Evolutionary conservation across 768 basidiomycete genomes (phyloP).

Genomic region (Gyrodon lividus): DNA sequence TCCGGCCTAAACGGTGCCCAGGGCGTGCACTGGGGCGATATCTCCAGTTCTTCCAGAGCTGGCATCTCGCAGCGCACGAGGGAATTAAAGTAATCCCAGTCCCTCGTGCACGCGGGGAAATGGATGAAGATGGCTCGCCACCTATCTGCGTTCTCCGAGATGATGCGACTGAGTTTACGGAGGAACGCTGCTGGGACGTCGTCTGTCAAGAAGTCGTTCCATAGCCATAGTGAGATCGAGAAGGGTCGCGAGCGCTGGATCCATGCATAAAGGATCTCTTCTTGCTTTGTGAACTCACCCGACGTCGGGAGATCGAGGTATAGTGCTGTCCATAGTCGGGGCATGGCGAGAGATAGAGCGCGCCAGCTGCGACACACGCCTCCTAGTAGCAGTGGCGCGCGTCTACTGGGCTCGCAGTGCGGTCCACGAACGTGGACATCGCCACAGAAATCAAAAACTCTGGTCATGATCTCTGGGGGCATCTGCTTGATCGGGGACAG

Average conservation of each 20-base stretch:
- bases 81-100: slow-evolving; percentile 27
- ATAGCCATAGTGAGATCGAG: slow-evolving; percentile 27
- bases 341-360: slow-evolving; percentile 25
- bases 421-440: slow-evolving; percentile 27
- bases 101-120: slow-evolving; percentile 27
- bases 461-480: slow-evolving; percentile 34
- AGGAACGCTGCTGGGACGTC: slow-evolving; percentile 28
- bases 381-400: slow-evolving; percentile 29
- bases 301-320: slow-evolving; percentile 30
- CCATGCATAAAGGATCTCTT: slow-evolving; percentile 26
- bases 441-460: slow-evolving; percentile 33
- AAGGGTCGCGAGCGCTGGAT: slow-evolving; percentile 27
- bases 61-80: slow-evolving; percentile 25
- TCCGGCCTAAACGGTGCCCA: slow-evolving; percentile 32
- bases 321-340: slow-evolving; percentile 31
- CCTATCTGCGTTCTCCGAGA: slow-evolving; percentile 25
- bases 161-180: slow-evolving; percentile 16
- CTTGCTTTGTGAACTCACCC: slow-evolving; percentile 21
- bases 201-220: slow-evolving; percentile 34
- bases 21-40: slow-evolving; percentile 31
- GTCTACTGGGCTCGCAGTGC: slow-evolving; percentile 30
- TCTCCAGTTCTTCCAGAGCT: slow-evolving; percentile 31
- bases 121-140: slow-evolving; percentile 34
- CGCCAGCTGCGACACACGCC: slow-evolving; percentile 32
- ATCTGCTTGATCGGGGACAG: slow-evolving; percentile 33